Conservation (phyloP, 768 basidiomycete genomes). For the Mycena olivaceomarginata region DNA sequence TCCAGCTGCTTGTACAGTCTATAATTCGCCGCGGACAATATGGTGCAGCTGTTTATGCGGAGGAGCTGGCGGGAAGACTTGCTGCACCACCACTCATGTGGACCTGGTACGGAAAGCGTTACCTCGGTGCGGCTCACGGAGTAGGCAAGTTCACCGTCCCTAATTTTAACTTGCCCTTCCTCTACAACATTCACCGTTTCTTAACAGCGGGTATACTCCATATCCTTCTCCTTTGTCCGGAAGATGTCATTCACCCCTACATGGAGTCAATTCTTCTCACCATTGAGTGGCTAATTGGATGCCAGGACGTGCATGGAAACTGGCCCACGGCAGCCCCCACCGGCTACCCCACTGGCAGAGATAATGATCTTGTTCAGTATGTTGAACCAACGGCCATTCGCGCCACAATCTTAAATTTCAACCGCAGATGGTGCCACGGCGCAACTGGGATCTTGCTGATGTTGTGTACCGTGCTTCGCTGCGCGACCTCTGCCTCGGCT, state of each 20-base stretch:
- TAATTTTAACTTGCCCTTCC: not conserved
- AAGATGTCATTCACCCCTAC: constrained; percentile 58
- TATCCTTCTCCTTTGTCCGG: constrained; percentile 67
- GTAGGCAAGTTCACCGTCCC: constrained; percentile 62
- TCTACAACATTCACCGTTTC: constrained; percentile 3
- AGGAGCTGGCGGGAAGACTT: constrained; percentile 49
- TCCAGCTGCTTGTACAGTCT: constrained; percentile 62
- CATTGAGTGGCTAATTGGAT: constrained; percentile 66
- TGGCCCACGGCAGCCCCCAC: constrained; percentile 69
- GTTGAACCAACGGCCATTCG: constrained; percentile 34
- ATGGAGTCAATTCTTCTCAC: constrained; percentile 64
- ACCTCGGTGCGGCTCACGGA: constrained; percentile 78
- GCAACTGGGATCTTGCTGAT: constrained; percentile 71
- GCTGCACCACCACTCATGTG: constrained; percentile 71
- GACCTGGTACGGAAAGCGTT: constrained; percentile 75
- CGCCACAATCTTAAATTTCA: not conserved
- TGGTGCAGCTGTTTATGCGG: constrained; percentile 59
- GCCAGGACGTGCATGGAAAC: constrained; percentile 69
- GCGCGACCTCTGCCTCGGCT: constrained; percentile 46
- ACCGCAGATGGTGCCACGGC: constrained; percentile 74
- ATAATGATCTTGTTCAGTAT: constrained; percentile 70
- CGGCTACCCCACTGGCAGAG: constrained; percentile 30
- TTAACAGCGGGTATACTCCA: constrained; percentile 72
- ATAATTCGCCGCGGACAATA: constrained; percentile 65
- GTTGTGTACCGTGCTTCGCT: constrained; percentile 64